A percentile compares a stretch with the other conserved stretches of the same genome.
Conservation (phyloP, 306 rosid species). For the Dalbergia cochinchinensis region DNA sequence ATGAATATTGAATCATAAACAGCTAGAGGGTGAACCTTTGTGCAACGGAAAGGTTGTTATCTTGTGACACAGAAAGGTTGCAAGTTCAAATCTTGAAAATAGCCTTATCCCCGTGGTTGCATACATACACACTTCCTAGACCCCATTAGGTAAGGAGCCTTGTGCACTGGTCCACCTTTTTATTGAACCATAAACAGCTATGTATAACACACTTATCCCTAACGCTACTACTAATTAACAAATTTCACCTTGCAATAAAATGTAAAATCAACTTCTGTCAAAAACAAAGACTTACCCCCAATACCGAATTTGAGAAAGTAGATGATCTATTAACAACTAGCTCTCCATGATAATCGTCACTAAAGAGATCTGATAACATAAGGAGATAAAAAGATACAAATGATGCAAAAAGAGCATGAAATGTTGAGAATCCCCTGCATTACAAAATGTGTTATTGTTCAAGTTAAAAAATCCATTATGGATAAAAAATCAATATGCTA, state of each 20-base stretch:
- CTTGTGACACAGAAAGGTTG: too few species aligned
- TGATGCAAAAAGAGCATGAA: slow-evolving; percentile 82
- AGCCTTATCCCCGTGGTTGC: too few species aligned
- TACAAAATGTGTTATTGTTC: slow-evolving; percentile 25
- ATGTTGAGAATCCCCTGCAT: slow-evolving; percentile 91
- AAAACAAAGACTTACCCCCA: slow-evolving; percentile 71
- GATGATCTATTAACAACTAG: slow-evolving; percentile 71
- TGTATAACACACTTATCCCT: neutral
- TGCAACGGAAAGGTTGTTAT: too few species aligned
- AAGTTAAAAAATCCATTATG: slow-evolving; percentile 34
- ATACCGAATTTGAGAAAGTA: slow-evolving; percentile 69
- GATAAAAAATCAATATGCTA: slow-evolving; percentile 38
- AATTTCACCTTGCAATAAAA: neutral
- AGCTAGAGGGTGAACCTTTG: neutral
- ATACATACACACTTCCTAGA: too few species aligned
- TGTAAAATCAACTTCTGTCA: slow-evolving; percentile 8
- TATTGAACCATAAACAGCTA: neutral
- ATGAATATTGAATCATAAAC: slow-evolving; percentile 11
- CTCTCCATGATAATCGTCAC: slow-evolving; percentile 54
- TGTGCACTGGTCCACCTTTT: too few species aligned
- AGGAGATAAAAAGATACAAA: slow-evolving; percentile 73
- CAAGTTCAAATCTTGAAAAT: too few species aligned
- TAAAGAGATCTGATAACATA: slow-evolving; percentile 68
- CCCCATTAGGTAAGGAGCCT: too few species aligned
- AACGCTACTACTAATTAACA: neutral